Base-by-base conservation (phyloP, 345 rosid species). In the Rhodomyrtus tomentosa region DNA sequence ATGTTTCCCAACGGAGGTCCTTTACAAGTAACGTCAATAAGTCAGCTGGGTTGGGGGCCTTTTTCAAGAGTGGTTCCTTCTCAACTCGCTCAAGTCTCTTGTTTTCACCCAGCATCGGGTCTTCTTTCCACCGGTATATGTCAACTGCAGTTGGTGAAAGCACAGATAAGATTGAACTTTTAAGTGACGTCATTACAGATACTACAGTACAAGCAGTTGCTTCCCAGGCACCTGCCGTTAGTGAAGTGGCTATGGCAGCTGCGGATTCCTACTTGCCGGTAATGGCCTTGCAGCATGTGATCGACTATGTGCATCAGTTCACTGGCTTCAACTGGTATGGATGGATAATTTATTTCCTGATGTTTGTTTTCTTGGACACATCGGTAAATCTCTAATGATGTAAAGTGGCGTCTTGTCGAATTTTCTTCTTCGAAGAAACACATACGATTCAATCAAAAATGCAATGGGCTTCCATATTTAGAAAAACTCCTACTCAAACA, bases 161-260 rank as follows among this genome's bases (percentile, higher is more conserved):
- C 10, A 52, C 92, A 0, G 94, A 92, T 1, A 92, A 90, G 56
- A 87, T 93, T 15, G 93, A 90, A 76, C 73, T 89, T 25, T 83
- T 93, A 16, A 83, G 86, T 3, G 93, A 92, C n/a, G 89, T 91
- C 81, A 87, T 95, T 14, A 89, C 87, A 6, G 93, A 92, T n/a
- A 80, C 92, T 11, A 83, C 95, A 7, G 82, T 88, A 49, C 92
- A 92, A 73, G 92, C 89, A 72, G 91, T 85, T 59, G 88, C 91
- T 62, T 82, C 93, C 56, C 94, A 91, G 88, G 90, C 88, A 48
- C 91, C 92, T 73, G 89, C 92, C 12, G 91, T 87, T 40, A 94
- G 89, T 86, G 98, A 95, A 88, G 98, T 95, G 84, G 90, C 98
- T 32, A 21, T 90, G 84, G 98, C 98, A 32, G 95, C 98, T 88